phyloP scores from a whole-genome alignment of 1,284 basidiomycete genomes.

The Irpex sp. region DNA sequence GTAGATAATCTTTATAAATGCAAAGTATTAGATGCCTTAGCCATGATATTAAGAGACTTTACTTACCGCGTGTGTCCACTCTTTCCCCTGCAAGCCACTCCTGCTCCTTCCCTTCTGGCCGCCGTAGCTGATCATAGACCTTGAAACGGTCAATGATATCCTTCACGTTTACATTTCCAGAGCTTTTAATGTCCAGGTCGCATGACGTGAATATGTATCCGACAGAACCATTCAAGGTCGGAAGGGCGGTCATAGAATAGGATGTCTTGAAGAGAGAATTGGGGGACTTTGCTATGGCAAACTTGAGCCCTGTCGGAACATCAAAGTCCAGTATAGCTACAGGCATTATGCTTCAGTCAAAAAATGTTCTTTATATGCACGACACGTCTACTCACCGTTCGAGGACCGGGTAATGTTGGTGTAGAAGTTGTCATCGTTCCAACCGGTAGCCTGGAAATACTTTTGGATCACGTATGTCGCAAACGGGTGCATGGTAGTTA shows the following conservation, averaged over 20 bases:
- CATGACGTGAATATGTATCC: slow-evolving; percentile 92
- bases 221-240: slow-evolving; percentile 86
- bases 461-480: slow-evolving; percentile 83
- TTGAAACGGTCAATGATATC: slow-evolving; percentile 84
- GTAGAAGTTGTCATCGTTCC: slow-evolving; percentile 96
- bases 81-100: slow-evolving; percentile 75
- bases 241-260: slow-evolving; percentile 88
- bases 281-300: slow-evolving; percentile 85
- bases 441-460: slow-evolving; percentile 88
- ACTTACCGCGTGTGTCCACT: slow-evolving; percentile 68
- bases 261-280: slow-evolving; percentile 87
- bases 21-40: background rate
- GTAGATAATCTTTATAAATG: slow-evolving; percentile 70
- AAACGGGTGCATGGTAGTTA: slow-evolving; percentile 68
- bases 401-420: slow-evolving; percentile 87
- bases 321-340: slow-evolving; percentile 84
- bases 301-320: slow-evolving; percentile 72
- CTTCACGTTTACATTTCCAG: slow-evolving; percentile 77
- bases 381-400: slow-evolving; percentile 48
- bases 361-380: no score
- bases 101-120: slow-evolving; percentile 70
- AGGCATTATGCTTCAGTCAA: no score
- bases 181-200: slow-evolving; percentile 66
- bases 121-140: slow-evolving; percentile 72
- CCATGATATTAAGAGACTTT: background rate